Base-by-base conservation (phyloP, 352 stramenopile species). In the Phytophthora sp. region DNA sequence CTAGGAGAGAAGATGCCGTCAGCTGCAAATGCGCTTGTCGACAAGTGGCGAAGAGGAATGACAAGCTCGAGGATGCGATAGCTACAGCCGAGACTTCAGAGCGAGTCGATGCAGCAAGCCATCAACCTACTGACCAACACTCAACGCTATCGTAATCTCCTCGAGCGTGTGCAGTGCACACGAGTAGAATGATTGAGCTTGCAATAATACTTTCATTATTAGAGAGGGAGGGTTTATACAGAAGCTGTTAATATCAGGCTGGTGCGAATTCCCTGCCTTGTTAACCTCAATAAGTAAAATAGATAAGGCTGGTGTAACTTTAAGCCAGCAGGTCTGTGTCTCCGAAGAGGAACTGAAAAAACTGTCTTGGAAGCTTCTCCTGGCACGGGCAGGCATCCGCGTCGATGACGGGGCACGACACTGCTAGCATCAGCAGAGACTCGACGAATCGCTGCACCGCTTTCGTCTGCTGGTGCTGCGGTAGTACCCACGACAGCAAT, bases 21-120 rank as follows among this genome's bases (percentile, higher is more conserved):
- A 70, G 36, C 33, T 65, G 46, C 54, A 70, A 12, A 56, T 30
- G 13, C 38, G 62, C 16, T 65, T 20, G 12, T 59, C 15, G 27
- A 24, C 20, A 45, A 38, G 47, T 8, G 15, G 5, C 30, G 16
- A 46, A 36, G 27, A 53, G 50, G 41, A 16, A 50, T 30, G 41
- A 63, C 4, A 26, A 54, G 21, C 23, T 16, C 23, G 36, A 59
- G 15, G 16, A 65, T 46, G 18, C 35, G 39, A 9, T 56, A n/a
- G n/a, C n/a, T n/a, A n/a, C n/a, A n/a, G n/a, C n/a, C n/a, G n/a
- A n/a, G n/a, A n/a, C 16, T 65, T 21, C n/a, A 70, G 44, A 2
- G 18, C 2, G n/a, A 30, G 24, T 12, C 35, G 59, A 50, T n/a
- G n/a, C n/a, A n/a, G n/a, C n/a, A n/a, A n/a, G n/a, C n/a, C n/a